These are phyloP conservation scores for Fraxinus baroniana DNA, from an alignment of 305 asterid genomes.

Conservation along the genomic window DNA sequence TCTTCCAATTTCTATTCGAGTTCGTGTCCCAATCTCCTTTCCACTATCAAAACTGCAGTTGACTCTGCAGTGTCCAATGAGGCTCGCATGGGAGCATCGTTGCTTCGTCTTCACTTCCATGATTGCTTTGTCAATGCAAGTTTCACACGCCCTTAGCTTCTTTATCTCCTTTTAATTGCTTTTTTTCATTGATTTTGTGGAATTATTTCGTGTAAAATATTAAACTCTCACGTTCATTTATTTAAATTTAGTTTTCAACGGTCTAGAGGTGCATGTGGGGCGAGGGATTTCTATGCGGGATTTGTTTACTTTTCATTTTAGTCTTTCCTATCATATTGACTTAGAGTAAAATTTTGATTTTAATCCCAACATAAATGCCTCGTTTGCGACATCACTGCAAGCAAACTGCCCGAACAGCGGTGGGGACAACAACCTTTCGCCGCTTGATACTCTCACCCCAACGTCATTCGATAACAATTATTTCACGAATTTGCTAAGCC, in stretches of 20 bases:
- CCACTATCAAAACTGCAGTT: slow-evolving; percentile 45
- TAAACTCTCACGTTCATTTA: neutral
- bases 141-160: neutral
- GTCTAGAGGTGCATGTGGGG: neutral
- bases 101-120: slow-evolving; percentile 83
- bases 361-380: slow-evolving; percentile 40
- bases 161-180: neutral
- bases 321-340: neutral
- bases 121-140: slow-evolving; percentile 70
- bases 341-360: too few relatives aligned
- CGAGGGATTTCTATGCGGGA: neutral
- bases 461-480: slow-evolving; percentile 49
- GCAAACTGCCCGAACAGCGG: slow-evolving; percentile 51
- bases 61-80: slow-evolving; percentile 44
- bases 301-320: neutral
- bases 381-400: slow-evolving; percentile 33
- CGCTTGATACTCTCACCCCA: slow-evolving; percentile 42
- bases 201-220: neutral
- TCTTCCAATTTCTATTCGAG: slow-evolving; percentile 47
- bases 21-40: slow-evolving; percentile 53
- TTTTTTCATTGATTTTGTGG: neutral
- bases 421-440: slow-evolving; percentile 55
- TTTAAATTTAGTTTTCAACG: neutral
- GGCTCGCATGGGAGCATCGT: slow-evolving; percentile 76
- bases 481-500: slow-evolving; percentile 38